These are phyloP conservation scores for Phytophthora niederhauseri DNA, from an alignment of 352 stramenopile genomes.

Conservation along the genomic window DNA sequence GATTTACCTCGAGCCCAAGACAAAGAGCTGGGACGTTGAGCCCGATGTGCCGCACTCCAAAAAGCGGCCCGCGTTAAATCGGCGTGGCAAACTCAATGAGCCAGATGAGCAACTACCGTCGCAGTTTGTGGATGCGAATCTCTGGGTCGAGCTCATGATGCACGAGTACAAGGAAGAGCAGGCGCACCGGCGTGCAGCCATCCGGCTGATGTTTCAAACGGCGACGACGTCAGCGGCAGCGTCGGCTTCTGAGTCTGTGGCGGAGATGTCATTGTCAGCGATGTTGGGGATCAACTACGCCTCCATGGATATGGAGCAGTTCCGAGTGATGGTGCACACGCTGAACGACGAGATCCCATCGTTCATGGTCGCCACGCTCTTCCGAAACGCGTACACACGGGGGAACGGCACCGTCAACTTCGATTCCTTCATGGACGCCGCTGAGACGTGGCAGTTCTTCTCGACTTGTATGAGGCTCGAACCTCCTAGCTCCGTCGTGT, in stretches of 20 bases:
- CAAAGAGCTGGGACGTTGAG: too few species aligned
- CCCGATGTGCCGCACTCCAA: slow-evolving; percentile 13
- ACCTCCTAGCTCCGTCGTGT: slow-evolving; percentile 54
- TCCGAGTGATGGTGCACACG: slow-evolving; percentile 85
- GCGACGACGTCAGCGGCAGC: slow-evolving; percentile 49
- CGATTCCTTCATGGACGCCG: slow-evolving; percentile 88
- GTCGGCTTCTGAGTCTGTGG: slow-evolving; percentile 14
- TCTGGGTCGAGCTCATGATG: slow-evolving; percentile 90
- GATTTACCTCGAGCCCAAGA: slow-evolving; percentile 46
- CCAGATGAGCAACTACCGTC: slow-evolving; percentile 16
- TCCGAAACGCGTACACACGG: slow-evolving; percentile 61
- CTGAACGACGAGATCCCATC: slow-evolving; percentile 80
- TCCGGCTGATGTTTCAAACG: slow-evolving; percentile 94
- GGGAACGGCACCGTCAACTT: slow-evolving; percentile 87
- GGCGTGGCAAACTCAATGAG: slow-evolving; percentile 8
- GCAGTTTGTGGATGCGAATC: slow-evolving; percentile 77
- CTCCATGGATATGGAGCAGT: slow-evolving; percentile 93
- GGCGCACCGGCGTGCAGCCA: slow-evolving; percentile 85
- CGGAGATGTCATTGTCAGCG: slow-evolving; percentile 29
- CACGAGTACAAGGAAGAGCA: slow-evolving; percentile 94
- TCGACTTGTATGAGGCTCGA: slow-evolving; percentile 84
- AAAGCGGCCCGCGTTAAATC: slow-evolving; percentile 20
- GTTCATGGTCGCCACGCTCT: slow-evolving; percentile 66
- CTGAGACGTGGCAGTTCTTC: slow-evolving; percentile 89
- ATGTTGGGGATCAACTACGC: slow-evolving; percentile 37